These are phyloP conservation scores for Agrocybe pediades DNA, from an alignment of 768 basidiomycete species.

Conservation along the genomic window DNA sequence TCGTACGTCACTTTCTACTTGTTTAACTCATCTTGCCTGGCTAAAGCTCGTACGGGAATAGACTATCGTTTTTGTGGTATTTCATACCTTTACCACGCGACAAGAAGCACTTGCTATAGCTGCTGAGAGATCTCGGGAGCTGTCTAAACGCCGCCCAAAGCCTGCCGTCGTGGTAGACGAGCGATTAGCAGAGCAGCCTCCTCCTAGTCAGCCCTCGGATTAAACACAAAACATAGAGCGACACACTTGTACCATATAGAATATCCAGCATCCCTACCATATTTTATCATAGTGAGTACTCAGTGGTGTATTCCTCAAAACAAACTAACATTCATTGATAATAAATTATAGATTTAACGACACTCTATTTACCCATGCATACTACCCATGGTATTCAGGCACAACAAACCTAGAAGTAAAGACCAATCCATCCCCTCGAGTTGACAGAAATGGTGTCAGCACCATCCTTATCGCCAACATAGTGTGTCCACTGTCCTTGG, in stretches of 20 bases:
- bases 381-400: not conserved
- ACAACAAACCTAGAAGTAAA: conserved; percentile 39
- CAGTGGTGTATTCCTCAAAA: not conserved
- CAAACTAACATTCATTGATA: not conserved
- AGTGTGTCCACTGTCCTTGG: conserved; percentile 41
- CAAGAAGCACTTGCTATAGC: conserved; percentile 25
- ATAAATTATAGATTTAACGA: not conserved
- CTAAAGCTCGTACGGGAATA: conserved; percentile 1
- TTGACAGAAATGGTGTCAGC: conserved; percentile 38
- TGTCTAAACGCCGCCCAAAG: not conserved
- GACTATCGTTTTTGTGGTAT: conserved; percentile 27
- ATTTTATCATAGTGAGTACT: not conserved
- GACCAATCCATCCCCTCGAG: conserved; percentile 49
- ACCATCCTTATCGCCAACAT: conserved; percentile 39
- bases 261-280: not conserved
- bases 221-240: not conserved
- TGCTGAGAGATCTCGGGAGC: conserved; percentile 12
- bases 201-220: not conserved
- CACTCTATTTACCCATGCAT: not conserved
- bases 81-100: conserved; percentile 23
- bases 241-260: not conserved
- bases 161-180: not conserved
- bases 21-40: conserved; percentile 2
- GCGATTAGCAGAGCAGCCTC: not conserved
- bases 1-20: conserved; percentile 37